Evolutionary conservation across 164 flowering plant species (phyloP), one percentile per base, ranked within the genome.

Genomic region (Chimonanthus praecox): DNA sequence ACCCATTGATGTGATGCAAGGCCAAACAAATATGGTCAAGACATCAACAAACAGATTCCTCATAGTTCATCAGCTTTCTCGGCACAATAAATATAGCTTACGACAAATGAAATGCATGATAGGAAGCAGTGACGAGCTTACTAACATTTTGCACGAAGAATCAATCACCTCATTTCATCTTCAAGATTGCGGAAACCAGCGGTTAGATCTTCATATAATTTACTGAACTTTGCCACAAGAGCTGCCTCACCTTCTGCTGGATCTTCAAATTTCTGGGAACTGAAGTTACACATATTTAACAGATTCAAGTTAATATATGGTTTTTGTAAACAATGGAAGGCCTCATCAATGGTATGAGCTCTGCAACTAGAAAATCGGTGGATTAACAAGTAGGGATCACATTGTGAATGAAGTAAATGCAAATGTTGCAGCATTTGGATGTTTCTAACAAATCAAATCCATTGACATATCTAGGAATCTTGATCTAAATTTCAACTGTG

Each of bases 261-360:
- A 68, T 96, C 99, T 83, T 96, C 99, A 18, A 96, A 96, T 66
- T 96, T 96, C 77, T 96, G 99, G 51, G 99, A 96, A 81, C 98
- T 96, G 92, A 66, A 77, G 50, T 65, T 61, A 20, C 47, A 15
- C 5, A 15, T 2, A 47, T 15, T 46, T 61, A 62, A 49, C 47
- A 49, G 44, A 5, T 63, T 21, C 44, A 9, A 33, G 44, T 63
- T 63, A 63, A 21, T 20, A 63, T 8, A 54, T 54, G 60, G 5
- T 13, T 54, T 54, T n/a, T 54, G 60, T 54, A 54, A 11, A n/a
- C 4, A 11, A 54, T 10, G 16, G 60, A 10, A 54, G 4, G 16
- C 16, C 4, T 13, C 11, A n/a, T 13, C 16, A 4, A 4, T 54
- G 60, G 60, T 54, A n/a, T 54, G 60, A 11, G 60, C 60, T 0